Base-by-base conservation (phyloP, 495 filamentous ascomycete genomes). In the Bacidia gigantensis region DNA sequence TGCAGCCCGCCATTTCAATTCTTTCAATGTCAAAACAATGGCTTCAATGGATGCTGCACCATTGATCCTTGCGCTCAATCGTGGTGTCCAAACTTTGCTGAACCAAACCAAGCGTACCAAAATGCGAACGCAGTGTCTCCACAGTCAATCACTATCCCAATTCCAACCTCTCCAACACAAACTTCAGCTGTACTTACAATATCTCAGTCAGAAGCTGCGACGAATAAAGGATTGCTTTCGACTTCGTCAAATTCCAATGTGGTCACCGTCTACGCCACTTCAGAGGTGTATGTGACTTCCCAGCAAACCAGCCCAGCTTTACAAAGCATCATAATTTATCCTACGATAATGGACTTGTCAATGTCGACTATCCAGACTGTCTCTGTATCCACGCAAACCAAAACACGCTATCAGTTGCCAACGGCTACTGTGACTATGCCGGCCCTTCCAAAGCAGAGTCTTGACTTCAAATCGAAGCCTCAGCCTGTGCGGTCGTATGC, bases 41-140 rank as follows among this genome's bases (percentile, higher is more conserved):
- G 24, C 5, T 18, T 17, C 14, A 11, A 3, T 46, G 52, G 52
- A 11, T 54, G 52, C 32, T 54, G 52, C 29, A 48, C 44, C 18
- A 29, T 49, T 3, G 22, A 54, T 24, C 44, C 45, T 22, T 54
- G 52, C 29, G 10, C 3, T 23, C 35, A 9, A 21, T 22, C 5
- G 0, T 44, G 41, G 41, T 44, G 41, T 44, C 41, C 41, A 5
- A 44, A 44, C 20, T 44, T 44, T 44, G 5, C 41, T 17, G 7
- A 44, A 17, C 41, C 41, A 5, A 17, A n/a, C n/a, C n/a, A n/a
- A n/a, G n/a, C n/a, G n/a, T n/a, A n/a, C n/a, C n/a, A n/a, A 35
- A 35, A 5, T 7, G 14, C 29, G 29, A 35, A n/a, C n/a, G n/a
- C 29, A 14, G 29, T 14, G 29, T 35, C 29, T 35, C 29, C 5